phyloP scores from a whole-genome alignment of 805 yeast species.

The Dipodascus albidus region DNA sequence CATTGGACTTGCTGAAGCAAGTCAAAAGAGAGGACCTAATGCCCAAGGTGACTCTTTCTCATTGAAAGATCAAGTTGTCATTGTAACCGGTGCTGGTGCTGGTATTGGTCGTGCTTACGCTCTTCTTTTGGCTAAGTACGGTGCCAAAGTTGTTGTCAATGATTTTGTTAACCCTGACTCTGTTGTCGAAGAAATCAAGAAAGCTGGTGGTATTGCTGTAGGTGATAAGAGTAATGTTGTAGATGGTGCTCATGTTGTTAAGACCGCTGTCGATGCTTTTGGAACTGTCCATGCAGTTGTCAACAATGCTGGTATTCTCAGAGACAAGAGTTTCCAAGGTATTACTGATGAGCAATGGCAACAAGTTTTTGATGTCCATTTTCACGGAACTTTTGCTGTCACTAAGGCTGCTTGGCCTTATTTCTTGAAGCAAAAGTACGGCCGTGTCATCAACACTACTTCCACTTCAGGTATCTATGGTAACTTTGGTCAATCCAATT shows the following conservation, averaged over 20 bases:
- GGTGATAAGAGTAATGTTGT: slow-evolving; percentile 78
- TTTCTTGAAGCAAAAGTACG: slow-evolving; percentile 64
- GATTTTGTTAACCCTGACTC: slow-evolving; percentile 66
- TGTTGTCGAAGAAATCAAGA: slow-evolving; percentile 64
- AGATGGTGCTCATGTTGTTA: slow-evolving; percentile 63
- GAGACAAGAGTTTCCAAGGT: slow-evolving; percentile 80
- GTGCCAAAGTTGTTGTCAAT: slow-evolving; percentile 91
- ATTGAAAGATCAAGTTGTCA: slow-evolving; percentile 72
- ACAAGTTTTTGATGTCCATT: slow-evolving; percentile 68
- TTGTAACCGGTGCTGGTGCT: slow-evolving; percentile 90
- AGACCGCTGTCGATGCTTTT: slow-evolving; percentile 62
- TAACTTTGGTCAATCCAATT: slow-evolving; percentile 94
- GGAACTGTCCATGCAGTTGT: slow-evolving; percentile 80
- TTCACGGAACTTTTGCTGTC: slow-evolving; percentile 69
- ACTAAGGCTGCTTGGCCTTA: slow-evolving; percentile 90
- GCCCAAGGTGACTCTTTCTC: slow-evolving; percentile 52
- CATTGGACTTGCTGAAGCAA: slow-evolving; percentile 42
- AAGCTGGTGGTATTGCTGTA: slow-evolving; percentile 72
- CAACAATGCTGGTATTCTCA: slow-evolving; percentile 92
- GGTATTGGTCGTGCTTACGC: slow-evolving; percentile 94
- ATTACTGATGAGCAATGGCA: slow-evolving; percentile 81
- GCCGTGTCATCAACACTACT: slow-evolving; percentile 78
- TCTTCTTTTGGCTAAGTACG: slow-evolving; percentile 69
- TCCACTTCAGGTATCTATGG: slow-evolving; percentile 97
- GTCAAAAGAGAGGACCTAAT: slow-evolving; percentile 39